Base-by-base conservation (phyloP, 805 yeast genomes). In the Nakazawaea molendinolei region DNA sequence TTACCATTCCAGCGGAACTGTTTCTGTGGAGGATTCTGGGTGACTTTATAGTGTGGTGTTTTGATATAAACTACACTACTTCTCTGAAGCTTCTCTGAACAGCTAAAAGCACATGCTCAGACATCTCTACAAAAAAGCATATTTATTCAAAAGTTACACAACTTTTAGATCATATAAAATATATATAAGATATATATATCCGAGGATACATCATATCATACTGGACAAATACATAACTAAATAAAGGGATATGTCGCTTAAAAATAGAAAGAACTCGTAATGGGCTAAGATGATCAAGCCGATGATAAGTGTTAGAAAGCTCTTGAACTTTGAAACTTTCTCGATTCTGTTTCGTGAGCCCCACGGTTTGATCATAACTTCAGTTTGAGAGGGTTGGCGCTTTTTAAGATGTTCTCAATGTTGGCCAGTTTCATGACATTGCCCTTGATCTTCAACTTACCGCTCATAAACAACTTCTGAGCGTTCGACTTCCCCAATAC, bases 351-450 rank as follows among this genome's bases (percentile, higher is more conserved):
- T 29, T 18, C 23, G 23, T 22, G 8, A 10, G 8, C 10, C 9
- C 10, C 23, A 10, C 23, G 23, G 10, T 22, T 15, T 8, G 5
- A 23, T 23, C 26, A 33, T 31, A 38, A 58, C 56, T 70, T 70
- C 26, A 74, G 55, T 55, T 63, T 61, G 18, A 55, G 51, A 14
- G 71, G 69, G 17, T 45, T 49, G 5, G 72, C 71, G 39, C 62
- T 55, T 67, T 77, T 78, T 61, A 83, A 70, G 33, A 83, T 74
- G 33, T 70, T 63, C 60, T 82, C 90, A 42, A 83, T 74, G 41
- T 75, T 74, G 30, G 89, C 74, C 37, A 95, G 95, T 69, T 86
- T 86, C 89, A 82, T 82, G 64, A 86, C 80, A 65, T 86, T 84
- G 46, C 95, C 95, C 68, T 79, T 83, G 45, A 86, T 79, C 70